Base-by-base conservation (phyloP, 306 rosid genomes). In the Rubus idaeus region DNA sequence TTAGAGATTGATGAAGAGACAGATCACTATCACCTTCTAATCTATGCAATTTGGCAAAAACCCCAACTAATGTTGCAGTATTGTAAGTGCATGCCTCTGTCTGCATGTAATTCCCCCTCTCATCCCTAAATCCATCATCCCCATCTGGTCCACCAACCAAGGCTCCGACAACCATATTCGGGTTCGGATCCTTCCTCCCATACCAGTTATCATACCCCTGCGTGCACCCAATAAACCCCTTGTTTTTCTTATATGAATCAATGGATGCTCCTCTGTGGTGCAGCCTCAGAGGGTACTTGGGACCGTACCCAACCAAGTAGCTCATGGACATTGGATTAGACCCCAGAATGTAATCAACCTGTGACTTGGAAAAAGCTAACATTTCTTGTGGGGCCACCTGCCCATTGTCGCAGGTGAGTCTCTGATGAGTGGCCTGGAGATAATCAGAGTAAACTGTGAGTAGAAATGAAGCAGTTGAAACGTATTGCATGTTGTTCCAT, bases 251-350 rank as follows among this genome's bases (percentile, higher is more conserved):
- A 8, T 75, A 83, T 39, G 98, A 84, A 64, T 81, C 90, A 4
- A 81, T 86, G 39, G 98, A 93, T 57, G 97, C 93, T n/a, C 98
- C 93, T 69, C 98, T 87, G 37, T 91, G 98, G 85, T 93, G 98
- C 82, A 88, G 87, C 81, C 78, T 88, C 18, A 11, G 17, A 0
- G 97, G 93, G 56, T 82, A 90, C 8, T 73, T 77, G 30, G 79
- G 49, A 17, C 98, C 97, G 4, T 80, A 82, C 0, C 96, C 98
- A 0, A 91, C 92, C 51, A 93, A 60, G 83, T 91, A 93, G 70
- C 97, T 93, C 85, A 80, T 51, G 49, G 58, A 77, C 92, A 60
- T 80, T 76, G 97, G 98, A 83, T 93, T 91, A 10, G 89, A 86
- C 1, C 98, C 98, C 78, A 93, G 68, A 56, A 93, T 89, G 79